phyloP scores from a whole-genome alignment of 1,139 yeast species.

The Ogataea hybrid region DNA sequence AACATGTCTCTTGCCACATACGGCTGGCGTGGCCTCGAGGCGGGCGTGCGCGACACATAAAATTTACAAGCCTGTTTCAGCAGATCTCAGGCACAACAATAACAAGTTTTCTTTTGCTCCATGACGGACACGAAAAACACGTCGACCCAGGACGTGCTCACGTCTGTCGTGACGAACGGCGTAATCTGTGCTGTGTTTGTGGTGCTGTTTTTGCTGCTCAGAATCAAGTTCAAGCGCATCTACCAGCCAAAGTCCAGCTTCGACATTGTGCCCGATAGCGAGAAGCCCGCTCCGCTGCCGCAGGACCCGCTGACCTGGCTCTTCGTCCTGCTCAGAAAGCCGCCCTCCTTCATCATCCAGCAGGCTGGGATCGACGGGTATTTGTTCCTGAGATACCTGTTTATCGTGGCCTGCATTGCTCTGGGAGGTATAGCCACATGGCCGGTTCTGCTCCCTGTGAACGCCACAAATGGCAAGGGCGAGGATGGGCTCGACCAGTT shows the following conservation, averaged over 20 bases:
- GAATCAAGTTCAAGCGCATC: conserved; percentile 65
- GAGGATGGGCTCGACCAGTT: conserved; percentile 53
- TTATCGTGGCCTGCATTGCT: conserved; percentile 58
- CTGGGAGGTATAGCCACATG: conserved; percentile 65
- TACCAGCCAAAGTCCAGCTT: conserved; percentile 78
- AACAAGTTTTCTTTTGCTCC: not conserved
- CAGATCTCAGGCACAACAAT: not conserved
- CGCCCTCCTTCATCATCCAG: conserved; percentile 69
- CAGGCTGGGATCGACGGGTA: conserved; percentile 89
- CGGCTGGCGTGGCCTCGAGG: not conserved
- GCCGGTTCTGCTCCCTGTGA: conserved; percentile 83
- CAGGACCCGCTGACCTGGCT: conserved; percentile 58
- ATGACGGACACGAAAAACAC: conserved; percentile 29
- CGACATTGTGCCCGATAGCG: conserved; percentile 43
- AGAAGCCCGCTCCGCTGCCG: conserved; percentile 55
- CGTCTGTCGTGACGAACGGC: conserved; percentile 54
- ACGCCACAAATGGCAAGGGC: conserved; percentile 73
- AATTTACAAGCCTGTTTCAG: not conserved
- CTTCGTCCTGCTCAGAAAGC: conserved; percentile 46
- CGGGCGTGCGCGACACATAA: not conserved
- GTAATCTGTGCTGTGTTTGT: conserved; percentile 58
- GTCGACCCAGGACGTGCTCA: conserved; percentile 51
- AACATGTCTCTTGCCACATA: conserved; percentile 24
- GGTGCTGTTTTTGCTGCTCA: conserved; percentile 54
- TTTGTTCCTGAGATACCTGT: conserved; percentile 74